Evolutionary conservation across 2,329 filamentous ascomycete genomes (phyloP), one percentile per base, ranked within the genome.

Genomic region (Capronia coronata): DNA sequence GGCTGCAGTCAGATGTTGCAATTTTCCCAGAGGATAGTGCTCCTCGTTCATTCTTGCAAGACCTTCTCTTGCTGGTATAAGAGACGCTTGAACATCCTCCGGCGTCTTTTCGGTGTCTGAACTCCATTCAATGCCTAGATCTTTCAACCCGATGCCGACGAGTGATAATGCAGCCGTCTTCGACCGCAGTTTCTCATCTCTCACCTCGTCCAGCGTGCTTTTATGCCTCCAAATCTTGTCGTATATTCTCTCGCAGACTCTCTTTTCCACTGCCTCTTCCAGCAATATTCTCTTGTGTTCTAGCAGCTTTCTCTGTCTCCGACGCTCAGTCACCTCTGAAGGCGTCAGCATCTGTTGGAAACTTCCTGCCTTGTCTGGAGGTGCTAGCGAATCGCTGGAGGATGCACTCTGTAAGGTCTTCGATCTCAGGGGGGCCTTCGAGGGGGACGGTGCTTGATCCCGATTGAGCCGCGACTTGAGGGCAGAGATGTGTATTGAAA

Each of bases 101-200:
- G 76, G 73, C 42, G 75, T 70, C 9, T 70, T 70, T 22, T 59
- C 51, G 55, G 77, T 79, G 52, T 82, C 77, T 9, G 80, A 71
- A 29, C 81, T 82, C 8, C 87, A 70, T 52, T 93, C 84, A 46
- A 94, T 78, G 2, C 88, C 86, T 9, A 98, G 73, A 63, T 98
- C 93, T 54, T 80, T 82, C 45, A 93, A 73, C 2, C 88, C 87
- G 62, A 98, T 96, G 1, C 89, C 91, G 14, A 98, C 87, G n/a
- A 98, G 74, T 2, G 85, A 79, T 38, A 98, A 71, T 1, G 93
- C 89, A 16, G 91, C 91, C 1, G 90, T 96, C 62, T 94, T 93
- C 8, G 93, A 98, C 23, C 93, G 81, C 43, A 98, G 74, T 65
- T 94, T 96, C 62, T 94, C 90, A 64, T 98, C 93, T 62, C 91